Base-by-base conservation (phyloP, 164 flowering plant species). In the Tetracentron sinense region DNA sequence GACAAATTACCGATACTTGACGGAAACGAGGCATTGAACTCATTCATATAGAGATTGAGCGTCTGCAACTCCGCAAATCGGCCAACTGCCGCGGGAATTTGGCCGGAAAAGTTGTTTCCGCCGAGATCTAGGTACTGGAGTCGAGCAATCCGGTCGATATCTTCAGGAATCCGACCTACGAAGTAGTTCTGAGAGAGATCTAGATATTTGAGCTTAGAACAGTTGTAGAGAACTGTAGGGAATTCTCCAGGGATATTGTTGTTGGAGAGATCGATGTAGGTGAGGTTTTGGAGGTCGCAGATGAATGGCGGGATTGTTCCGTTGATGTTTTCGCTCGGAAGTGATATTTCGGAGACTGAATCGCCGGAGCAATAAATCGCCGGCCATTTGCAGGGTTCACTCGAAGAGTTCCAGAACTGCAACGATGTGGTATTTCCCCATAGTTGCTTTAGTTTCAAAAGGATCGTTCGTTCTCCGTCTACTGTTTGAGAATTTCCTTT, bases 101-200 rank as follows among this genome's bases (percentile, higher is more conserved):
- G 77, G 15, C 94, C 93, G 30, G 88, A 47, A 80, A 90, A 86
- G 64, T 85, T 85, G 73, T 92, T 92, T 1, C 33, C 82, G 1
- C 68, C 56, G 21, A 93, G 69, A 67, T 77, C 62, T 12, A 92
- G 65, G 54, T 42, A 62, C 30, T 15, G 65, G 23, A 92, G 85
- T 7, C 17, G 29, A 0, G 63, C 19, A 11, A 93, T 54, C 15
- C 71, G 70, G 70, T 80, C 64, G n/a, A 92, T 72, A 22, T 82
- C 84, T 7, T 44, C 51, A 4, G 98, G 98, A 19, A 92, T 66
- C 0, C 44, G 56, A 8, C 97, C 96, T 16, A 71, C 77, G 42
- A 92, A 80, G 47, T 38, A 61, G 69, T 90, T 93, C 58, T 76
- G 73, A 0, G 87, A 79, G 25, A 93, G 79, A 71, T 84, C 84